phyloP scores from a whole-genome alignment of 371 early-diverging fungal genomes.

The Rhizopus delemar region DNA sequence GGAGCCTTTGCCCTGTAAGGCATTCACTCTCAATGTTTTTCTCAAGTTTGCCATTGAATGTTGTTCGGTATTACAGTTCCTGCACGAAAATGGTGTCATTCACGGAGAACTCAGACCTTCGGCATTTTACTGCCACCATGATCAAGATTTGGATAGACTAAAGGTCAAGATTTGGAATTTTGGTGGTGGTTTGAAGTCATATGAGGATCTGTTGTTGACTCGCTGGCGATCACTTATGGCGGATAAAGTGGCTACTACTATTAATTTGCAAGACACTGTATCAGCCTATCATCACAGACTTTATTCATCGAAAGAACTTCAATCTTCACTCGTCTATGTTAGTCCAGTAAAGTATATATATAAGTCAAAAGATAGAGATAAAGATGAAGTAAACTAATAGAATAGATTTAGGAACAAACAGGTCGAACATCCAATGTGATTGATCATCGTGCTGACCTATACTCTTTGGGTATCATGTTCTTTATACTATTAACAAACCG shows the following conservation, averaged over 20 bases:
- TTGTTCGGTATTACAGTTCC: slow-evolving; percentile 43
- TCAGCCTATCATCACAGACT: not conserved
- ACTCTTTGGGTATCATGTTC: slow-evolving; percentile 56
- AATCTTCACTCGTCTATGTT: slow-evolving; percentile 37
- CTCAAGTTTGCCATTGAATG: slow-evolving; percentile 39
- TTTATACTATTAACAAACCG: slow-evolving; percentile 52
- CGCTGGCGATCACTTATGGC: slow-evolving; percentile 34
- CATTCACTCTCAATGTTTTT: slow-evolving; percentile 25
- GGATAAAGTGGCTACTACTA: not conserved
- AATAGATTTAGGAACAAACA: slow-evolving; percentile 47
- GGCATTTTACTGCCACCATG: slow-evolving; percentile 23
- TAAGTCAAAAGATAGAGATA: not conserved
- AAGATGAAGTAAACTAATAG: not conserved
- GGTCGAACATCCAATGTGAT: slow-evolving; percentile 58
- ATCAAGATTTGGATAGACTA: slow-evolving; percentile 18
- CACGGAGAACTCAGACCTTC: slow-evolving; percentile 46
- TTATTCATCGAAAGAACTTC: slow-evolving; percentile 34
- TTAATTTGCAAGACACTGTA: not conserved
- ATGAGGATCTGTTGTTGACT: slow-evolving; percentile 43
- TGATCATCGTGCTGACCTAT: slow-evolving; percentile 60
- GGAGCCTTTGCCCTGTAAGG: slow-evolving; percentile 3
- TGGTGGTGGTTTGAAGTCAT: slow-evolving; percentile 39
- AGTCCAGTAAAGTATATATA: slow-evolving; percentile 30
- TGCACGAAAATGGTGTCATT: slow-evolving; percentile 43
- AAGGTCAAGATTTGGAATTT: slow-evolving; percentile 41